Evolutionary conservation across 108 stramenopile genomes (phyloP).

Genomic region (Nannochloropsis salina): DNA sequence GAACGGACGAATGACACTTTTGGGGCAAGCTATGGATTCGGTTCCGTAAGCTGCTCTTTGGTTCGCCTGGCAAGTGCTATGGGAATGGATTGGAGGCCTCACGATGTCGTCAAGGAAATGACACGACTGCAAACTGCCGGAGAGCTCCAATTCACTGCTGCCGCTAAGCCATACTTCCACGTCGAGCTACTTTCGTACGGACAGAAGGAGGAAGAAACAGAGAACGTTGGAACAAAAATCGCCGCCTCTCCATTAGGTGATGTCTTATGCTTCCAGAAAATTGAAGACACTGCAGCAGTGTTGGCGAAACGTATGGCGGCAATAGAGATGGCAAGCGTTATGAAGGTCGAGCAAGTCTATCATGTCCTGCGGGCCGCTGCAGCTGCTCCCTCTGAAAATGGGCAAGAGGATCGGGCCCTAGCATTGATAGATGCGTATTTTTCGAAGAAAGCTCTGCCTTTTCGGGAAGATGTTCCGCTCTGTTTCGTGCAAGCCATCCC

Average conservation of each 20-base stretch:
- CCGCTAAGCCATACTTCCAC: constrained; percentile 13
- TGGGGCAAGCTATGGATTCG: constrained; percentile 40
- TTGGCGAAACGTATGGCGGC: constrained; percentile 26
- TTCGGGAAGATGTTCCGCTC: neutral
- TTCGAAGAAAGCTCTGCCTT: constrained; percentile 1
- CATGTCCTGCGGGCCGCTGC: neutral
- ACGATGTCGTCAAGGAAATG: constrained; percentile 3
- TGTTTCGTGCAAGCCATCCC: neutral
- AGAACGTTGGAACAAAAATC: neutral
- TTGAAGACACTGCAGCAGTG: constrained; percentile 22
- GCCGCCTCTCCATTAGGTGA: neutral
- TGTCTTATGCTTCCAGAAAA: neutral
- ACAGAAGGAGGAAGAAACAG: neutral
- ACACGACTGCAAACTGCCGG: neutral
- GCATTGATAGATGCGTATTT: neutral
- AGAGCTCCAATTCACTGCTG: neutral
- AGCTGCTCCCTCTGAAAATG: neutral
- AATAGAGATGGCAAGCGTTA: constrained; percentile 26
- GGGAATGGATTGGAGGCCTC: neutral
- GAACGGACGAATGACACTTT: constrained; percentile 14
- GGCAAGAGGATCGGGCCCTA: neutral
- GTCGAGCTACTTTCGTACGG: neutral
- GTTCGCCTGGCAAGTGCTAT: constrained; percentile 20
- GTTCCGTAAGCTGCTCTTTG: constrained; percentile 33
- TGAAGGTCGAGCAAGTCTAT: constrained; percentile 29